Evolutionary conservation across 257 asterid species (phyloP).

Genomic region (Salvia splendens): DNA sequence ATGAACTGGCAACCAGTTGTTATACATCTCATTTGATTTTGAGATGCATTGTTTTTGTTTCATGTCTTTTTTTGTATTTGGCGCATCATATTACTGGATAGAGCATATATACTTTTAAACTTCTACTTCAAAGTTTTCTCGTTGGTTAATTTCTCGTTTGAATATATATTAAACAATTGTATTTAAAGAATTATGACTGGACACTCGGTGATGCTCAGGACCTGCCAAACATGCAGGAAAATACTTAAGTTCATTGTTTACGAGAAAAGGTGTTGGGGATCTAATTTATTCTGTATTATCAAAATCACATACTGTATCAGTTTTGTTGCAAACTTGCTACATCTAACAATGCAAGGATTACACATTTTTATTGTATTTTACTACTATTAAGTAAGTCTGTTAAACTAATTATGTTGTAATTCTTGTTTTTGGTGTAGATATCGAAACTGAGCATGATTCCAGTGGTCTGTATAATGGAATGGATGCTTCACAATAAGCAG

Average conservation of each 20-base stretch:
- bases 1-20: neutral
- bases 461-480: slow-evolving; percentile 91
- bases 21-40: neutral
- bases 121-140: neutral
- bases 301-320: neutral
- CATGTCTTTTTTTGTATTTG: neutral
- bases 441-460: slow-evolving; percentile 99
- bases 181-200: neutral
- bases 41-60: neutral
- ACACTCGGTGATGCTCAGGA: slow-evolving; percentile 5
- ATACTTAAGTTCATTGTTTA: neutral
- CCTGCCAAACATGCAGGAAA: slow-evolving; percentile 1
- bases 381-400: neutral
- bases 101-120: slow-evolving; percentile 6
- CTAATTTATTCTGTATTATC: neutral
- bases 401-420: slow-evolving; percentile 28
- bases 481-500: slow-evolving; percentile 85
- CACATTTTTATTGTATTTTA: neutral
- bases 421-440: slow-evolving; percentile 54
- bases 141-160: slow-evolving; percentile 9
- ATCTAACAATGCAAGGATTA: slow-evolving; percentile 7
- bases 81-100: neutral
- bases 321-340: neutral
- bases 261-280: neutral
- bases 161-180: neutral